A percentile compares a stretch with the other conserved stretches of the same genome.
Conservation (phyloP, 148 eudicot species). For the Simmondsia chinensis region DNA sequence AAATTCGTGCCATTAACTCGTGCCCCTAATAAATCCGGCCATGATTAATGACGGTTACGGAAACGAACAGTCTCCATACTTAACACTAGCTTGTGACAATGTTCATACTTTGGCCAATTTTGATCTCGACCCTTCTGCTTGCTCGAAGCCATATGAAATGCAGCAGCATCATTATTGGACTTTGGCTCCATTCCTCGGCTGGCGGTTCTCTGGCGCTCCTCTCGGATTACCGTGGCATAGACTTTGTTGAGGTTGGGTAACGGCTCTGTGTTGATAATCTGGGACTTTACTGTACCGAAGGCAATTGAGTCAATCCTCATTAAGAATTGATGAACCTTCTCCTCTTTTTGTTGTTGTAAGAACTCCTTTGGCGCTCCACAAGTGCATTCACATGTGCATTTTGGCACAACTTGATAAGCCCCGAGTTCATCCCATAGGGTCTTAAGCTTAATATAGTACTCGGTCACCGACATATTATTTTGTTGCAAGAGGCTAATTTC, state of each 20-base stretch:
- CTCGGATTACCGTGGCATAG: neutral
- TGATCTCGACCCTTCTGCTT: neutral
- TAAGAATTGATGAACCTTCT: constrained; percentile 1
- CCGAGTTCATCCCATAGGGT: neutral
- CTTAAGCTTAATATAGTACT: neutral
- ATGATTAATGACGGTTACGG: too few species aligned
- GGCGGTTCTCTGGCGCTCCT: neutral
- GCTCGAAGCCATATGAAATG: neutral
- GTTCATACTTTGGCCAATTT: too few species aligned
- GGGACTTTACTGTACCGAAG: neutral
- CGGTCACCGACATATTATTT: neutral
- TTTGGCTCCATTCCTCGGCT: neutral
- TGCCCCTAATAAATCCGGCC: too few species aligned
- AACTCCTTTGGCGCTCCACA: neutral
- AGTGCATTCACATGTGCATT: too few species aligned
- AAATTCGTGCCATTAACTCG: too few species aligned
- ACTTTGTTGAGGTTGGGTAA: neutral
- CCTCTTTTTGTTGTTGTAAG: neutral
- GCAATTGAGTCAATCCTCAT: neutral
- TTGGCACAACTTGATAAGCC: neutral
- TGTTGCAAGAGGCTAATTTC: neutral
- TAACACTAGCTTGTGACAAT: too few species aligned
- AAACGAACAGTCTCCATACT: too few species aligned
- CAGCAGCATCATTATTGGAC: neutral
- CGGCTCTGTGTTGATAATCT: neutral